Base-by-base conservation (phyloP, 2,329 filamentous ascomycete species). In the Geoglossum cookeanum region DNA sequence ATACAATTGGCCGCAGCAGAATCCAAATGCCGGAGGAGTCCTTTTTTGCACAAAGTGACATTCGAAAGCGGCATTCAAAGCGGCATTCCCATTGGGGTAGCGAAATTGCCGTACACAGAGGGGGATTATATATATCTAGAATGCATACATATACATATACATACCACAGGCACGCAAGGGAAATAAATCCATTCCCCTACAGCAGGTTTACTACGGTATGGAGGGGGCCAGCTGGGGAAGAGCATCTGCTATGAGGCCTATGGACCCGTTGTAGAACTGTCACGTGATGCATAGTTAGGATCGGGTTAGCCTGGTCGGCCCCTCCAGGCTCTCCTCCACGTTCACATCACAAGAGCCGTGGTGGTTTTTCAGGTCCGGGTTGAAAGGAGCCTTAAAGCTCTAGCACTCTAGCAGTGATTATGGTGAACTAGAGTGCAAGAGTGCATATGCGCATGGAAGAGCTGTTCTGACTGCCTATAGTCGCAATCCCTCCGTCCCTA, bases 401-500 rank as follows among this genome's bases (percentile, higher is more conserved):
- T 29, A 13, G 27, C 9, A 17, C 29, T n/a, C 29, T 27, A 13
- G 27, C 9, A 17, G 13, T 15, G 17, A 35, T 17, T 17, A 63
- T 63, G 62, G 62, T 63, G 61, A 55, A 57, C 37, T 48, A 30
- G 15, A 33, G 29, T 17, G 49, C 32, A 27, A 35, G 30, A 8
- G 52, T 32, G 53, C 57, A 61, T 42, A 62, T 33, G 51, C 15
- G 1, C 11, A 6, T 13, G 30, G n/a, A 13, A 35, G 6, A 13
- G 13, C 3, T 22, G 54, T 55, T 44, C 54, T 57, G 47, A 57
- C 47, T 13, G 22, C 27, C 59, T 56, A 45, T 66, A 83, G 92
- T 96, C 90, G 69, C 91, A 96, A 89, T 95, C 90, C 63, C 80
- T 97, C 68, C 87, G 91, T 62, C 91, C 91, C 58, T 96, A 97